Evolutionary conservation across 31 red algal genomes (phyloP).

Genomic region (Odonthalia washingtoniensis): DNA sequence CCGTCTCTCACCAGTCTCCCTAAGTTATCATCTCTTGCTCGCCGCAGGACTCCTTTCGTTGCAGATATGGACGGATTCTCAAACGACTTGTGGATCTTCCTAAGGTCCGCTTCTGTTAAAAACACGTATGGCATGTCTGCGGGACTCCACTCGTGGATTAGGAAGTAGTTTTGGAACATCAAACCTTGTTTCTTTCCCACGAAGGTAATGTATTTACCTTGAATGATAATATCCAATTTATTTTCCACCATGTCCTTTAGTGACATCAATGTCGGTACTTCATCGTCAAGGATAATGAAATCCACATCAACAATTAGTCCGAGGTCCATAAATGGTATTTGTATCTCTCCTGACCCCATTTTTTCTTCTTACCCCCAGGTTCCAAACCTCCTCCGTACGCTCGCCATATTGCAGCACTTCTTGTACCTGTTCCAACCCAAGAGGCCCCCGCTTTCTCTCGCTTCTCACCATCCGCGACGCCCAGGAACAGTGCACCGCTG

Average conservation of each 20-base stretch:
- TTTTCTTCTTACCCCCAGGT: too few relatives aligned
- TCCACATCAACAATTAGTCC: conserved; percentile 9
- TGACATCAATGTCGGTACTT: neutral
- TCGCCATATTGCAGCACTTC: too few relatives aligned
- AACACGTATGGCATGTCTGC: neutral
- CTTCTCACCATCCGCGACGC: too few relatives aligned
- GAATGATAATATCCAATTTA: conserved; percentile 16
- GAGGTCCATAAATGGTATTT: conserved; percentile 32
- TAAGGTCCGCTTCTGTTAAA: conserved; percentile 42
- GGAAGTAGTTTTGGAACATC: conserved; percentile 2
- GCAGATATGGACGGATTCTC: conserved; percentile 40
- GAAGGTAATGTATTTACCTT: neutral
- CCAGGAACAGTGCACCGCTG: too few relatives aligned
- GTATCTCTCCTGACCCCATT: too few relatives aligned
- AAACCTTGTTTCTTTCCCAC: neutral
- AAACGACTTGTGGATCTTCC: conserved; percentile 32
- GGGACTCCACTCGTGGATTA: neutral
- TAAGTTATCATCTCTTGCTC: conserved; percentile 23
- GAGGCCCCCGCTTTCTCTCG: too few relatives aligned
- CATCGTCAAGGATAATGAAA: neutral
- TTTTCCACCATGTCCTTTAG: conserved; percentile 11
- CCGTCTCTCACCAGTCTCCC: too few relatives aligned
- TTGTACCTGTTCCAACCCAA: too few relatives aligned
- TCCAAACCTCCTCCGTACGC: too few relatives aligned
- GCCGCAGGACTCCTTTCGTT: conserved; percentile 28